Evolutionary conservation across 176 grass and related monocot genomes (phyloP).

Genomic region (Panicum miliaceum): DNA sequence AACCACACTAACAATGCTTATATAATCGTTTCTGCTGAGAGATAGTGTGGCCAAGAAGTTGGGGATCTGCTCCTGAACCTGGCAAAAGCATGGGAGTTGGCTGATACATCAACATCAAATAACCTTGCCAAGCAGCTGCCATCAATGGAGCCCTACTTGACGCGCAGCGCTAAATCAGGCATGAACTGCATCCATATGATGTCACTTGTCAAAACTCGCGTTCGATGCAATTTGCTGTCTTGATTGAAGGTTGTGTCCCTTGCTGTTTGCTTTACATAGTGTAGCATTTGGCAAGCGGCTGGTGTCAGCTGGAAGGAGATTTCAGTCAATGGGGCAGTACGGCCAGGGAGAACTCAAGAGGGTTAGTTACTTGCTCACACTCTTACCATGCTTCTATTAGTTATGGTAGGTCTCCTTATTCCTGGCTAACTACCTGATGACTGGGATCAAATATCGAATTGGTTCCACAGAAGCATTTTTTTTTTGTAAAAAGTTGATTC

Average conservation of each 20-base stretch:
- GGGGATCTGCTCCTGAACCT: slow-evolving; percentile 82
- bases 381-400: not conserved
- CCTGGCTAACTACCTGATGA: slow-evolving; percentile 6
- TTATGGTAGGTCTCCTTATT: not conserved
- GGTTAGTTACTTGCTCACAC: slow-evolving; percentile 42
- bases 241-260: slow-evolving; percentile 34
- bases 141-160: slow-evolving; percentile 61
- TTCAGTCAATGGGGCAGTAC: slow-evolving; percentile 77
- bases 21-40: not conserved
- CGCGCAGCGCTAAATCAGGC: slow-evolving; percentile 75
- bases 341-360: slow-evolving; percentile 72
- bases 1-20: not conserved
- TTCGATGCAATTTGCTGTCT: slow-evolving; percentile 6
- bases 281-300: slow-evolving; percentile 90
- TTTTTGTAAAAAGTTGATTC: not conserved
- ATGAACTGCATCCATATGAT: slow-evolving; percentile 30
- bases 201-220: not conserved
- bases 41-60: slow-evolving; percentile 77
- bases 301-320: slow-evolving; percentile 75
- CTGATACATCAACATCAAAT: slow-evolving; percentile 72
- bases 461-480: slow-evolving; percentile 23
- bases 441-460: not conserved
- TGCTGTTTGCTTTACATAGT: slow-evolving; percentile 56
- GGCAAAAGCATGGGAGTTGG: slow-evolving; percentile 72
- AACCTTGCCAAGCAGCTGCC: slow-evolving; percentile 68